Evolutionary conservation across 2,329 filamentous ascomycete species (phyloP).

Genomic region (Aspergillus sp.): DNA sequence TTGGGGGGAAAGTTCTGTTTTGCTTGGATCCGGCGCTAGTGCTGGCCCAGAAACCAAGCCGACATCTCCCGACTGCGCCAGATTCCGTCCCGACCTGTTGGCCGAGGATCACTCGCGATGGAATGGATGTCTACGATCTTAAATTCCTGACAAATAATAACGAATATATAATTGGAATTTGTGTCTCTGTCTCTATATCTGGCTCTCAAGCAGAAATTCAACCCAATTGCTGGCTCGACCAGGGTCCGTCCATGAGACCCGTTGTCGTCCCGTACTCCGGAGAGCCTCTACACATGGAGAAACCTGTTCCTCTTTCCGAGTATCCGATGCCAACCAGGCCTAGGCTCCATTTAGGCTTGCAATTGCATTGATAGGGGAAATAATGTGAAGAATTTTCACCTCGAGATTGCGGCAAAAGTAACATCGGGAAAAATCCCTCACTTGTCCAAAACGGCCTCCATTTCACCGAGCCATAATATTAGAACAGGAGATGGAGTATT

Average conservation of each 20-base stretch:
- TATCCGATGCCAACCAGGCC: slow-evolving; percentile 26
- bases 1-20: not conserved
- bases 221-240: not conserved
- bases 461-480: slow-evolving; percentile 8
- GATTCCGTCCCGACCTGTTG: slow-evolving; percentile 17
- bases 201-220: not conserved
- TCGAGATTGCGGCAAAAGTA: slow-evolving; percentile 2
- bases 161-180: not conserved
- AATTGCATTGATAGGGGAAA: not conserved
- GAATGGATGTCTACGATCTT: not conserved
- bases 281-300: slow-evolving; percentile 24
- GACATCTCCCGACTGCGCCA: slow-evolving; percentile 40
- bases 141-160: not conserved
- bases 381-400: slow-evolving; percentile 10
- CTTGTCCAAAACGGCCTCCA: not conserved
- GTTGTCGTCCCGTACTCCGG: not conserved
- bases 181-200: not conserved
- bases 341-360: not conserved
- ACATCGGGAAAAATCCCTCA: slow-evolving; percentile 1
- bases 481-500: not conserved
- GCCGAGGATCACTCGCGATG: not conserved
- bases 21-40: slow-evolving; percentile 20
- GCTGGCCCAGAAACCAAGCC: slow-evolving; percentile 31
- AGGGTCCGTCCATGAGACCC: not conserved
- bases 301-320: slow-evolving; percentile 27